A percentile compares a stretch with the other conserved stretches of the same genome.
phyloP scores from a whole-genome alignment of 2,329 filamentous ascomycete genomes.

The Cladosporium sp. region DNA sequence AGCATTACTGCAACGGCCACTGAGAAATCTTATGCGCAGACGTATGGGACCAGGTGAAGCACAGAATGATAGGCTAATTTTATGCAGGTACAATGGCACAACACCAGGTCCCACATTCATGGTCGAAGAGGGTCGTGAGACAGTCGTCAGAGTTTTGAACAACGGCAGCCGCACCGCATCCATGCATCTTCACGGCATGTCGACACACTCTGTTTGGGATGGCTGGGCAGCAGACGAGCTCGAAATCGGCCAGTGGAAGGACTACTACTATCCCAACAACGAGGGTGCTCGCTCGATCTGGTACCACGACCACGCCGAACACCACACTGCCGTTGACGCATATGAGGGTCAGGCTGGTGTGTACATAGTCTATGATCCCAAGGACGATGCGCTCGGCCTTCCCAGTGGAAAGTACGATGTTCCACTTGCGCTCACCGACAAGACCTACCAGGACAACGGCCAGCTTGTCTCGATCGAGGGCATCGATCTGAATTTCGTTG shows the following conservation, averaged over 20 bases:
- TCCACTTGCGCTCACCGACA: conserved; percentile 47
- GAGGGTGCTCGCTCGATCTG: conserved; percentile 53
- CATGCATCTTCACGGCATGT: conserved; percentile 55
- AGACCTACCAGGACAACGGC: conserved; percentile 51
- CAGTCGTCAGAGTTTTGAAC: conserved; percentile 53
- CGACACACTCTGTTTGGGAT: conserved; percentile 38
- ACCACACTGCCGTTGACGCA: conserved; percentile 50
- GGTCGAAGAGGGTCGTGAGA: conserved; percentile 47
- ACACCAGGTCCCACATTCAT: conserved; percentile 52
- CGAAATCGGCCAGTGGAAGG: conserved; percentile 48
- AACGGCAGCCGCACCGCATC: conserved; percentile 41
- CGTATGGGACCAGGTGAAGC: too few species aligned
- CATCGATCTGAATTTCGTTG: conserved; percentile 48
- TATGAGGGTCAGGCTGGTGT: conserved; percentile 55
- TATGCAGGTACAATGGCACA: conserved; percentile 39
- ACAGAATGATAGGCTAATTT: too few species aligned
- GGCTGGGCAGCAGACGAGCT: conserved; percentile 55
- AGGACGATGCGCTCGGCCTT: conserved; percentile 47
- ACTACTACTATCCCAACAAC: conserved; percentile 59
- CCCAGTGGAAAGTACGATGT: conserved; percentile 53
- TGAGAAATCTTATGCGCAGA: too few species aligned
- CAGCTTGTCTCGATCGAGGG: conserved; percentile 45
- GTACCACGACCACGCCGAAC: conserved; percentile 51
- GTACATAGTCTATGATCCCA: conserved; percentile 51
- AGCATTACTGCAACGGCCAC: too few species aligned